Evolutionary conservation across 2,329 filamentous ascomycete genomes (phyloP).

Genomic region (Hymenoscyphus repandus): DNA sequence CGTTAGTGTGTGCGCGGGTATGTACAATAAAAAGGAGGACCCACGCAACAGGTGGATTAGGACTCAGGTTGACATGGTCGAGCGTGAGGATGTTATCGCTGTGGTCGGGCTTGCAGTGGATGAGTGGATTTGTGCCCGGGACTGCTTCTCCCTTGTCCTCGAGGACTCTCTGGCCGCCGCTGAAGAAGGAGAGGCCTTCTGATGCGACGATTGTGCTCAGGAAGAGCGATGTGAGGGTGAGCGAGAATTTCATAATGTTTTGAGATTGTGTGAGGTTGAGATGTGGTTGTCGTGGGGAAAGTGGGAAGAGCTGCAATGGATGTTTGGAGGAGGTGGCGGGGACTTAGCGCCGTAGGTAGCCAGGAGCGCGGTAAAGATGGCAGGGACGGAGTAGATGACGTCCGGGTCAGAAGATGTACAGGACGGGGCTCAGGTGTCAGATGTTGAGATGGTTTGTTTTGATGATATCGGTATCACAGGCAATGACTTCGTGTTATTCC

Average conservation of each 20-base stretch:
- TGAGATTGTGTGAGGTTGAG: background rate
- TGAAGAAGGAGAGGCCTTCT: constrained; percentile 40
- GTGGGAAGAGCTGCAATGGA: background rate
- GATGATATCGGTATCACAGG: no score
- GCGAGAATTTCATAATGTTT: constrained; percentile 29
- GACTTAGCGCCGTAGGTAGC: no score
- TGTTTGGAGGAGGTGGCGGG: no score
- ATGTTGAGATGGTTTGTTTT: no score
- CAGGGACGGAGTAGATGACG: no score
- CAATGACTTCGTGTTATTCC: no score
- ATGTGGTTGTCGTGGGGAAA: constrained; percentile 5
- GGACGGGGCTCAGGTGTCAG: no score
- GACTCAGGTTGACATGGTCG: constrained; percentile 70
- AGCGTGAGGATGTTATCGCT: constrained; percentile 68
- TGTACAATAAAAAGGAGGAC: constrained; percentile 33
- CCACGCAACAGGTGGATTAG: constrained; percentile 85
- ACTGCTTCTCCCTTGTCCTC: constrained; percentile 40
- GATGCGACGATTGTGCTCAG: constrained; percentile 33
- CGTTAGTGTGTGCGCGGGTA: constrained; percentile 19
- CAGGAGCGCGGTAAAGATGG: no score
- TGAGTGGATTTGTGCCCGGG: constrained; percentile 74
- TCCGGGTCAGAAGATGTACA: no score
- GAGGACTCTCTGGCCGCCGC: constrained; percentile 42
- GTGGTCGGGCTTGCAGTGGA: constrained; percentile 66
- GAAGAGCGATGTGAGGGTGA: constrained; percentile 24